Base-by-base conservation (phyloP, 768 basidiomycete species). In the Trametes maxima region DNA sequence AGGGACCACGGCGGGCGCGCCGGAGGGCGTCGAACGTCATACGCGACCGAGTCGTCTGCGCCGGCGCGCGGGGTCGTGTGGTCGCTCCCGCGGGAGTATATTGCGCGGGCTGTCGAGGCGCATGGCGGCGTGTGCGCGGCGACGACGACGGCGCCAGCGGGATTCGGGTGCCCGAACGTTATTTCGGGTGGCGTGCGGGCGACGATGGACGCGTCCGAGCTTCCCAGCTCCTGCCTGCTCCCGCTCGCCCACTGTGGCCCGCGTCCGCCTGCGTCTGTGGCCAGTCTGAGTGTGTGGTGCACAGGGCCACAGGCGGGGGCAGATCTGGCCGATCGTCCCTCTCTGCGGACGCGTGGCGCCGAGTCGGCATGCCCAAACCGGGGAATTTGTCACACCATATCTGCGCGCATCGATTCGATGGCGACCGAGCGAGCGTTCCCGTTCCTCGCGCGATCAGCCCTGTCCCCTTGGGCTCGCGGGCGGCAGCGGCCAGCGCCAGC, bases 351-450 rank as follows among this genome's bases (percentile, higher is more conserved):
- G 36, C 45, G 37, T 45, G 54, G 40, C 45, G 47, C 51, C 35
- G 45, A 33, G 54, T 22, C 60, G 60, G 52, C 60, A 48, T 51
- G 54, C 60, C 60, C 39, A 8, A 8, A 4, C 25, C 13, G 52
- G 60, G 60, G 4, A 56, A 52, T 45, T 44, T 35, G 37, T 62
- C 60, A 52, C 60, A 62, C 54, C 60, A 28, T 56, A 56, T 57
- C 49, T 60, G 43, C 25, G 35, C 40, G 40, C 54, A 21, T 13
- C 39, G 39, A 22, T 33, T n/a, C 37, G 50, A 28, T 3, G 19
- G 13, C 47, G 24, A 39, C 46, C 28, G 28, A 17, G 1, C 2
- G 24, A 28, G 22, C n/a, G 21, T 14, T n/a, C 14, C 39, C 17
- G 39, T 40, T 13, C 17, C 39, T n/a, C 39, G 28, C 28, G 28